Evolutionary conservation across 495 filamentous ascomycete genomes (phyloP).

Genomic region (Talaromyces wortmannii): DNA sequence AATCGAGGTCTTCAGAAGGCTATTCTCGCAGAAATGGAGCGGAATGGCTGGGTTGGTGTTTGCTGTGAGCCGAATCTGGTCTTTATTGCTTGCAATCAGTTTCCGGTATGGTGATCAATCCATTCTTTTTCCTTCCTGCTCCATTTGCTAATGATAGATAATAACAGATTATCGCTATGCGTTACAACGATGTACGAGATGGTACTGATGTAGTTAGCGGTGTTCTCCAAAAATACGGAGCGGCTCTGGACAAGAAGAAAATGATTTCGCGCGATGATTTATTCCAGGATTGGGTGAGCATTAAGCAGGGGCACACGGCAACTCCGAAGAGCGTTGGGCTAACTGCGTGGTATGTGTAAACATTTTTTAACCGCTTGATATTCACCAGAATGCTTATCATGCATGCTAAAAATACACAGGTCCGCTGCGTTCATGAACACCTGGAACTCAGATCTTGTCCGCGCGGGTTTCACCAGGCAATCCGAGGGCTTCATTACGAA

Average conservation of each 20-base stretch:
- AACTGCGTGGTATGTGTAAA: conserved; percentile 17
- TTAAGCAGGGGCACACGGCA: conserved; percentile 12
- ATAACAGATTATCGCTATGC: conserved; percentile 21
- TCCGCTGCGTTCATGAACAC: conserved; percentile 21
- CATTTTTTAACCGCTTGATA: not conserved
- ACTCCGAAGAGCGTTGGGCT: conserved; percentile 7
- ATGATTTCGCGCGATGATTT: conserved; percentile 13
- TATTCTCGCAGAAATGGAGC: conserved; percentile 26
- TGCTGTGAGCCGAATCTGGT: conserved; percentile 31
- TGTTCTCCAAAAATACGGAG: conserved; percentile 20
- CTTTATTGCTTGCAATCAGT: conserved; percentile 27
- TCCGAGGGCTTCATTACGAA: conserved; percentile 9
- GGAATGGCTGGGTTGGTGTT: conserved; percentile 21
- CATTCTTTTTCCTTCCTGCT: not conserved
- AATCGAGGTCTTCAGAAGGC: conserved; percentile 15
- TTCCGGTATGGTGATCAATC: not conserved
- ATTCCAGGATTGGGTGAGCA: conserved; percentile 10
- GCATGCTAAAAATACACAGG: conserved; percentile 6
- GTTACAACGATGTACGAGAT: conserved; percentile 21
- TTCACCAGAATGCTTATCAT: too few species aligned
- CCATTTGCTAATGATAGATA: not conserved
- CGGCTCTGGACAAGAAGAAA: conserved; percentile 15
- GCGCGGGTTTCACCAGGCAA: conserved; percentile 1
- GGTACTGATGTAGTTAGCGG: conserved; percentile 12
- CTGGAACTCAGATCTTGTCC: conserved; percentile 15